Base-by-base conservation (phyloP, 768 basidiomycete genomes). In the Lactarius trivialis region DNA sequence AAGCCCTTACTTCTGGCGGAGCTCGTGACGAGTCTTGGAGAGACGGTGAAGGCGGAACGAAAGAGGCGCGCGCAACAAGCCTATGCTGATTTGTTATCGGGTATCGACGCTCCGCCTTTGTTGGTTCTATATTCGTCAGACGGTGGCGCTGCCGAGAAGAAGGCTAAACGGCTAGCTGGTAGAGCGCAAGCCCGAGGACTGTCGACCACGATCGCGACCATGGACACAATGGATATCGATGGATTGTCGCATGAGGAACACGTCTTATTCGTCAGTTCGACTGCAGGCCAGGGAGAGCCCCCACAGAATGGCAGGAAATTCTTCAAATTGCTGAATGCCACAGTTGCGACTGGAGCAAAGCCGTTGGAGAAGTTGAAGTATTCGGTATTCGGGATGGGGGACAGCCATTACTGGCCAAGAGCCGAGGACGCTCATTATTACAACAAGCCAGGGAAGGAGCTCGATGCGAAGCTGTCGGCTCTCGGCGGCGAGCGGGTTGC, bases 391-490 rank as follows among this genome's bases (percentile, higher is more conserved):
- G 96, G 80, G 53, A 89, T 99, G 85, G 97, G 97, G 64, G 97
- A 99, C 74, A 95, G 90, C 72, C 95, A 97, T 75, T 99, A 99
- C 77, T 99, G 97, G 97, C 97, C 97, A 9, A 84, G 97, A 45
- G 82, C 90, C 19, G 94, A 98, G 73, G 97, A 98, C 70, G 88
- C 87, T n/a, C 90, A 93, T 69, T 98, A 96, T 75, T 99, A 98
- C 80, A 99, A 98, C 81, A 97, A 93, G 75, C 86, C 96, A 0
- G 83, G 86, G 19, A 95, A 93, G 75, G 96, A 98, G 65, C 84
- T 98, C 56, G 87, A 94, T 75, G 76, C 80, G 26, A 85, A 86
- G 19, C 78, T 98, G 19, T 85, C 86, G 71, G 81, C 82, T 56
- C 83, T 97, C 50, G 92, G 93, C 48, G 93, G 84, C 17, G 77